These are phyloP conservation scores for Backusella parvicylindrica DNA, from an alignment of 192 early-diverging fungal genomes.

Conservation along the genomic window DNA sequence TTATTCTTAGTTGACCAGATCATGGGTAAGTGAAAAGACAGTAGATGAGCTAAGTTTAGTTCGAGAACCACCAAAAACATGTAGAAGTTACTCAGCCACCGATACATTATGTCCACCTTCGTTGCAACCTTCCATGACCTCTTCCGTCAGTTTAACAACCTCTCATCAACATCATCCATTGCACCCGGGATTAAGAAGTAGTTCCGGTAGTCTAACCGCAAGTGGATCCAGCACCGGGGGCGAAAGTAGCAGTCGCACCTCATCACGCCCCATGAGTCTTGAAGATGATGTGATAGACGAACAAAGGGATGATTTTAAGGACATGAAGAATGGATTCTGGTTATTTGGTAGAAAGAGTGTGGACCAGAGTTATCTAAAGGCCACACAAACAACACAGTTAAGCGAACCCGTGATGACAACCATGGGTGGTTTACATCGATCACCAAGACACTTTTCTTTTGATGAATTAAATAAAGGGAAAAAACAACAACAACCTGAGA, in stretches of 20 bases:
- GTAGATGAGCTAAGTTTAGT: constrained; percentile 67
- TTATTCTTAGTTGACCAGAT: constrained; percentile 44
- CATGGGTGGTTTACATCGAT: neutral
- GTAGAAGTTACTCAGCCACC: neutral
- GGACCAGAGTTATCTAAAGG: neutral
- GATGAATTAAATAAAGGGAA: neutral
- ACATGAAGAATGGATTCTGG: constrained; percentile 9
- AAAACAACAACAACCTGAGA: neutral
- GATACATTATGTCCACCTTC: neutral
- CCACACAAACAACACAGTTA: neutral
- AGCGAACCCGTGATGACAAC: neutral
- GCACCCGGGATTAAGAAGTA: neutral
- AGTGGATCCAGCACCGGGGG: constrained; percentile 15
- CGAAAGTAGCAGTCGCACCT: constrained; percentile 17
- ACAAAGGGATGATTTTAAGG: neutral
- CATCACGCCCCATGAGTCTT: constrained; percentile 27
- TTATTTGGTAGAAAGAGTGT: constrained; percentile 13
- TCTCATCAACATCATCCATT: neutral
- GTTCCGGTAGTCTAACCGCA: constrained; percentile 11
- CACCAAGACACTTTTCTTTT: constrained; percentile 10
- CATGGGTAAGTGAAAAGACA: constrained; percentile 69
- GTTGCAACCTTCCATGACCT: neutral
- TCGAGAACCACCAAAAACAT: constrained; percentile 53
- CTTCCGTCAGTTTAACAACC: neutral
- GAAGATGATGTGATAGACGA: constrained; percentile 2